Evolutionary conservation across 2,329 filamentous ascomycete species (phyloP).

Genomic region (Penicillium oxalicum): DNA sequence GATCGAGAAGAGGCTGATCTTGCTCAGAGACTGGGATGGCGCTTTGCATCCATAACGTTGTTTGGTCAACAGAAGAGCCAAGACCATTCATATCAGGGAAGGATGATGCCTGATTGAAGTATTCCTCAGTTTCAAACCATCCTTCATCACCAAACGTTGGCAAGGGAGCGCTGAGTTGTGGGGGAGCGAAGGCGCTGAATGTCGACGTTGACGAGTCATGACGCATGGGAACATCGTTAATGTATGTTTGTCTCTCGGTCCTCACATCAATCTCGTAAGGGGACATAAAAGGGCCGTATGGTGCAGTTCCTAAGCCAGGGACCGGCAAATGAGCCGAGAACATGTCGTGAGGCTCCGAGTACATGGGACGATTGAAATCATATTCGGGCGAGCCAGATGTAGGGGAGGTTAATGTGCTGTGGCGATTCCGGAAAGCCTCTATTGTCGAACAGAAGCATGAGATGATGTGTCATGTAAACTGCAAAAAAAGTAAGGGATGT

Average conservation of each 20-base stretch:
- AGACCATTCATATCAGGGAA: no score
- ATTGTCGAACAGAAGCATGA: no score
- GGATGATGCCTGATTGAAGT: no score
- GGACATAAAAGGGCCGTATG: conserved; percentile 52
- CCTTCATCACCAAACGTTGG: conserved; percentile 59
- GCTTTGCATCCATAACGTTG: no score
- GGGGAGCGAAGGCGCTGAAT: conserved; percentile 85
- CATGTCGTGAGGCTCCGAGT: no score
- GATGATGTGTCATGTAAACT: no score
- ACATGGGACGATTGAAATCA: conserved; percentile 18
- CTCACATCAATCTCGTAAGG: conserved; percentile 95
- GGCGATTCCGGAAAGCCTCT: no score
- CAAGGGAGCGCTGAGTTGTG: conserved; percentile 61
- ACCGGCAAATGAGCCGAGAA: conserved; percentile 39
- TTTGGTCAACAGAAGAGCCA: no score
- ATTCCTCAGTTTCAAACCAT: conserved; percentile 67
- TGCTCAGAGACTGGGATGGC: conserved; percentile 79
- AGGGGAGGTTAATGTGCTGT: not conserved
- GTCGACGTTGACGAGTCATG: conserved; percentile 84
- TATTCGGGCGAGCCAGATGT: not conserved
- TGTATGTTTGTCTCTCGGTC: conserved; percentile 88
- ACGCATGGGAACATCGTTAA: conserved; percentile 81
- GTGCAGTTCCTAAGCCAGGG: conserved; percentile 52
- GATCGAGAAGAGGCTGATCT: conserved; percentile 79
- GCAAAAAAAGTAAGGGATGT: no score